phyloP scores from a whole-genome alignment of 805 yeast genomes.

The Teunomyces atbi region DNA sequence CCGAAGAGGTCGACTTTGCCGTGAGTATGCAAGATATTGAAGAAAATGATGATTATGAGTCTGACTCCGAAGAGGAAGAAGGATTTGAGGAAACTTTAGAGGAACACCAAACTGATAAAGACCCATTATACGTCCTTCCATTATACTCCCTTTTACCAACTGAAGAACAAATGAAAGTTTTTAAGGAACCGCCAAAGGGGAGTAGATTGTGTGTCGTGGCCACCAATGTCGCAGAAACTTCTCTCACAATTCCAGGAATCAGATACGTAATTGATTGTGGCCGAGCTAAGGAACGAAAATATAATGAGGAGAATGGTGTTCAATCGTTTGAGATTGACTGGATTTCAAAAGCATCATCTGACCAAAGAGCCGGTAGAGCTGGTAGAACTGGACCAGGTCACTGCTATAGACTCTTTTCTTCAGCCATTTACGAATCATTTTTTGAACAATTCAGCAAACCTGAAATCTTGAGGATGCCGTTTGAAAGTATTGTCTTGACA shows the following conservation, averaged over 20 bases:
- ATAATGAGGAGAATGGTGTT: constrained; percentile 79
- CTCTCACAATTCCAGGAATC: constrained; percentile 93
- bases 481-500: constrained; percentile 89
- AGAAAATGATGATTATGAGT: constrained; percentile 48
- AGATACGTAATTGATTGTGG: constrained; percentile 96
- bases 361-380: constrained; percentile 94
- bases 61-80: constrained; percentile 52
- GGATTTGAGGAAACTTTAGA: constrained; percentile 72
- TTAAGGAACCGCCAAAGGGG: constrained; percentile 80
- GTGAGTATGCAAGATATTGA: constrained; percentile 41
- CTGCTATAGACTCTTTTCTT: constrained; percentile 86
- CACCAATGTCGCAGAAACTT: constrained; percentile 97
- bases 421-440: constrained; percentile 88
- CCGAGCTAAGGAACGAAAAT: constrained; percentile 83
- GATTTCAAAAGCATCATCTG: constrained; percentile 94
- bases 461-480: constrained; percentile 92
- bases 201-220: constrained; percentile 90
- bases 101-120: constrained; percentile 66
- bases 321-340: constrained; percentile 90
- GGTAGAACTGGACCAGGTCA: constrained; percentile 99
- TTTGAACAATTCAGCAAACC: constrained; percentile 83
- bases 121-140: constrained; percentile 88
- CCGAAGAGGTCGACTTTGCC: constrained; percentile 82
- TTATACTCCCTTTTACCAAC: constrained; percentile 93
- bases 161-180: constrained; percentile 89